Evolutionary conservation across 2,329 filamentous ascomycete species (phyloP), one percentile per base, ranked within the genome.

Genomic region (Penicillium sp.): DNA sequence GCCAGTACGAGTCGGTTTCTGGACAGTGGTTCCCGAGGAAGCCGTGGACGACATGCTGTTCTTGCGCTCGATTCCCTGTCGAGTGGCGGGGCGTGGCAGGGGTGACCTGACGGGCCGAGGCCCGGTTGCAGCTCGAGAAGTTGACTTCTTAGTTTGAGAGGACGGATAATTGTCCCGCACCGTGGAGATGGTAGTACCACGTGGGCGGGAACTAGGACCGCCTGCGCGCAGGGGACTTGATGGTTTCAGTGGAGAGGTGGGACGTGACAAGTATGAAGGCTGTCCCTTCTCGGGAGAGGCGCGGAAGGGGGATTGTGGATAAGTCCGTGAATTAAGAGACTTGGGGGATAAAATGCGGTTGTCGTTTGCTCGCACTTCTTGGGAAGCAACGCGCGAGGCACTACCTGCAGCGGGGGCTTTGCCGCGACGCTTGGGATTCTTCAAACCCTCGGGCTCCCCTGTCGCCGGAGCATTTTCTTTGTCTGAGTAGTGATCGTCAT

Each of bases 291-390:
- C 68, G 15, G 73, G 70, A 4, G 73, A 73, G 10, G 66, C 59
- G 70, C 75, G 74, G 51, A 80, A 64, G 1, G 80, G 81, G 1
- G 81, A 82, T 45, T 84, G 81, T 18, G 82, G 82, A 21, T 82
- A 76, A 15, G 88, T 80, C 47, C 89, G 85, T 6, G 88, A 88
- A 67, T 95, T 95, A 53, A 87, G 86, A 0, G 89, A 92, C 47
- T 89, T 87, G 2, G 90, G 90, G 1, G 91, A 95, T 2, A 95
- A 79, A 34, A 95, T 81, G 23, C 69, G 87, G 80, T 45, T 79
- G 74, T 56, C 82, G 71, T 59, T 76, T 64, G 57, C 77, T 64
- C 62, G 72, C 66, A 60, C 73, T 63, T 56, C 77, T 53, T 74
- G 75, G 18, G 73, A 77, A 51, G 66, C 72, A 48, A 68, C 71